Evolutionary conservation across 1,284 basidiomycete species (phyloP).

Genomic region (Volvariella volvacea): DNA sequence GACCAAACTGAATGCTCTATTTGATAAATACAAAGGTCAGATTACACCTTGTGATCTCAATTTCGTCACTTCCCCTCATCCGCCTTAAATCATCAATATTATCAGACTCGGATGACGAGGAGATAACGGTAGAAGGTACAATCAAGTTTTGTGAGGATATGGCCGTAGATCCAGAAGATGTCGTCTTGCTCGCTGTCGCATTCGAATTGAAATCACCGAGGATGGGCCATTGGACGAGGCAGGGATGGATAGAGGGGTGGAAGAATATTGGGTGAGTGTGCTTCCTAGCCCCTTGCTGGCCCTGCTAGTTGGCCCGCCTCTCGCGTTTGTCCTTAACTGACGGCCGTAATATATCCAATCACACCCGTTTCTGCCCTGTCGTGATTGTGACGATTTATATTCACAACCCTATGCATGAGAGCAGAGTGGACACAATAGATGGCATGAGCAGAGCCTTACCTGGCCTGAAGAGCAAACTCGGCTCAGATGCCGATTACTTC

Average conservation of each 20-base stretch:
- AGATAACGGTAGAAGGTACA: slow-evolving; percentile 71
- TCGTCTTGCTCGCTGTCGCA: slow-evolving; percentile 71
- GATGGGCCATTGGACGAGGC: slow-evolving; percentile 72
- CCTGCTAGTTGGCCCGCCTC: no score
- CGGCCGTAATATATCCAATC: not conserved
- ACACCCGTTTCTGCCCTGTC: slow-evolving; percentile 4
- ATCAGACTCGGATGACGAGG: slow-evolving; percentile 50
- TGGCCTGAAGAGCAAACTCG: slow-evolving; percentile 57
- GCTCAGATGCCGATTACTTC: slow-evolving; percentile 71
- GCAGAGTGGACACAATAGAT: slow-evolving; percentile 66
- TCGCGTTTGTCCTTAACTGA: not conserved
- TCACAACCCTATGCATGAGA: not conserved
- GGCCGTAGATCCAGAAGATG: slow-evolving; percentile 65
- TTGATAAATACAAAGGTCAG: slow-evolving; percentile 80
- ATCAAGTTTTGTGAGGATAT: slow-evolving; percentile 68
- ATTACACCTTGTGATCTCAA: slow-evolving; percentile 11
- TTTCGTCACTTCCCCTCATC: slow-evolving; percentile 4
- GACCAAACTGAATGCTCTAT: slow-evolving; percentile 56
- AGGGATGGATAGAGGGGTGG: slow-evolving; percentile 82
- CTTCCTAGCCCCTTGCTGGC: slow-evolving; percentile 1
- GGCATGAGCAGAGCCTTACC: slow-evolving; percentile 60
- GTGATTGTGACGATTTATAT: slow-evolving; percentile 2
- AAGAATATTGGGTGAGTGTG: slow-evolving; percentile 51
- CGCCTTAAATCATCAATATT: slow-evolving; percentile 1
- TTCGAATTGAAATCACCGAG: slow-evolving; percentile 69